Evolutionary conservation across 768 basidiomycete species (phyloP).

Genomic region (Mrakia gelida): DNA sequence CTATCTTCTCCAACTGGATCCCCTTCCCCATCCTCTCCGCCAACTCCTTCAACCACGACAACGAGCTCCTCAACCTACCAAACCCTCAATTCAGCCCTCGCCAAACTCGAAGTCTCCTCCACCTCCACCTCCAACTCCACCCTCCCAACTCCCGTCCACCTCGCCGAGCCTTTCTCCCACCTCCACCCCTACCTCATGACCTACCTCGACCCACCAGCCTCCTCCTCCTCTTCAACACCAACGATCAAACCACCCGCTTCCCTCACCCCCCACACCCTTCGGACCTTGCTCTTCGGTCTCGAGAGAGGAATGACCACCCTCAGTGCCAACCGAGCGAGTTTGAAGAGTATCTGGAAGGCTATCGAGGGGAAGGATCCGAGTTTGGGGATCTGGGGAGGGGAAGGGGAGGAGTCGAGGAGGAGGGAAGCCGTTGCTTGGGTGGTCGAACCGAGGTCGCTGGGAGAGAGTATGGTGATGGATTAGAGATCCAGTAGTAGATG

Average conservation of each 20-base stretch:
- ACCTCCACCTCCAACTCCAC: no score
- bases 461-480: slow-evolving; percentile 29
- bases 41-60: background rate
- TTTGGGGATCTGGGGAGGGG: slow-evolving; percentile 31
- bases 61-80: background rate
- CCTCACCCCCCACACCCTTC: slow-evolving; percentile 52
- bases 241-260: slow-evolving; percentile 22
- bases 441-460: slow-evolving; percentile 33
- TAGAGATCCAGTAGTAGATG: background rate
- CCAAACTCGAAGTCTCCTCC: background rate
- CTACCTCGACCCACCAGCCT: slow-evolving; percentile 18
- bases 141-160: background rate
- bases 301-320: slow-evolving; percentile 74
- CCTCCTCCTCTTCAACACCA: background rate
- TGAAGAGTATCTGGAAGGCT: slow-evolving; percentile 67
- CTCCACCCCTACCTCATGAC: slow-evolving; percentile 23
- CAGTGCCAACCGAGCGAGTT: slow-evolving; percentile 75
- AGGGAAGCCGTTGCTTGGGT: slow-evolving; percentile 31
- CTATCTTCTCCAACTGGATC: slow-evolving; percentile 50
- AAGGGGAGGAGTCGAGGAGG: slow-evolving; percentile 20
- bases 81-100: slow-evolving; percentile 12
- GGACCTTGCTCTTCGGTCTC: slow-evolving; percentile 67
- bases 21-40: slow-evolving; percentile 32
- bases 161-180: slow-evolving; percentile 9
- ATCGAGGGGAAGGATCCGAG: slow-evolving; percentile 47